Base-by-base conservation (phyloP, 2,329 filamentous ascomycete species). In the Ophiostoma novo-ulmi region DNA sequence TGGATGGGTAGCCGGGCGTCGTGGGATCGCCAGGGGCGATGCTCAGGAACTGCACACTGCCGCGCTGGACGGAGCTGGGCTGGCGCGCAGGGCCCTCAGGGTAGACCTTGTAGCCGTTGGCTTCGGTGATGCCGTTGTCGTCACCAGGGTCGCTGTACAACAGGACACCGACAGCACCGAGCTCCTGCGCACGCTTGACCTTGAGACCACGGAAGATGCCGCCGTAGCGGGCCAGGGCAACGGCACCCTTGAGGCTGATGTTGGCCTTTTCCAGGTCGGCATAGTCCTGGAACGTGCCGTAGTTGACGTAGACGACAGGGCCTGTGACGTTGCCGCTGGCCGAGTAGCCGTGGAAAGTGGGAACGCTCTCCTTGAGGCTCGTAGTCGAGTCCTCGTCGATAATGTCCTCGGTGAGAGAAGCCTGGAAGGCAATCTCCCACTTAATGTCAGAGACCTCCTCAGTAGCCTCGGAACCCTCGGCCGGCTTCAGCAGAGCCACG, bases 321-420 rank as follows among this genome's bases (percentile, higher is more conserved):
- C 88, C 93, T 0, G 94, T 97, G 67, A 96, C 94, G 78, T 98
- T 97, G 38, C 94, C 94, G 72, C 85, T 94, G 5, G 93, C 93
- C 4, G 93, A 97, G 79, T 97, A 98, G 69, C 94, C 95, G 77
- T 98, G 94, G 82, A 98, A 98, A 0, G 91, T 94, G 0, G 94
- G 93, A 35, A 98, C 85, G 39, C 92, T 85, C 76, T 93, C 86
- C 11, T 85, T 80, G 65, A 93, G 82, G 31, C 88, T 85, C 22
- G 89, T 93, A 0, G 93, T 96, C 3, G 88, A 86, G 78, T 99
- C 95, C 69, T 97, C 89, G 0, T 92, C 85, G 5, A 98, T 82
- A 1, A 94, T 85, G 77, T 97, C 93, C 79, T 99, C 95, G 75
- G 91, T 88, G 58, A 98, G 81, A 1, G 87, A 89, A 0, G 94